Conservation (phyloP, 768 basidiomycete genomes). For the Pulveroboletus sp. region DNA sequence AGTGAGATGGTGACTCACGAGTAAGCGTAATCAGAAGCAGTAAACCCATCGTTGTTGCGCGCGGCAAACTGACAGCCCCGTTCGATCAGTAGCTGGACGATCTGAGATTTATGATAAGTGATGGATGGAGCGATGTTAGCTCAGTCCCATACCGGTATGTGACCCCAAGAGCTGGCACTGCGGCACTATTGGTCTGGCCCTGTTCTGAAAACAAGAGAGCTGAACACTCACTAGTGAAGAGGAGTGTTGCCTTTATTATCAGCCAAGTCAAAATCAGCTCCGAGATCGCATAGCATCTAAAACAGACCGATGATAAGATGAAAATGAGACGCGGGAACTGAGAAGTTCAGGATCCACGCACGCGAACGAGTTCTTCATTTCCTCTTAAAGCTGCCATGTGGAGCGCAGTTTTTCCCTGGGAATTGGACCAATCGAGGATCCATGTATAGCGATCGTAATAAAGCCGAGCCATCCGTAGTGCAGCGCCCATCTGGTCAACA, state of each 20-base stretch:
- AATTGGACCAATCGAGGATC: slow-evolving; percentile 90
- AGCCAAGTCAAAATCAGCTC: slow-evolving; percentile 84
- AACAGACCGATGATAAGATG: slow-evolving; percentile 13
- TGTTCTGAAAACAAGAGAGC: not conserved
- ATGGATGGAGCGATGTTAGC: slow-evolving; percentile 2
- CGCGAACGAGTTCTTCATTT: slow-evolving; percentile 85
- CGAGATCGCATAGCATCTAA: slow-evolving; percentile 89
- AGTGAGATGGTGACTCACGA: slow-evolving; percentile 15
- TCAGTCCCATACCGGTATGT: slow-evolving; percentile 59
- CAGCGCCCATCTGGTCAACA: slow-evolving; percentile 66
- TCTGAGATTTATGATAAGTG: slow-evolving; percentile 37
- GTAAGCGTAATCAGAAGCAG: slow-evolving; percentile 91
- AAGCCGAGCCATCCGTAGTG: slow-evolving; percentile 80
- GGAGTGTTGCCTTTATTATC: slow-evolving; percentile 93
- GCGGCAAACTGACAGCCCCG: slow-evolving; percentile 81
- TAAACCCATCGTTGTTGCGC: slow-evolving; percentile 89
- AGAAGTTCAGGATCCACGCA: slow-evolving; percentile 37
- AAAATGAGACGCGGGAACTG: slow-evolving; percentile 8
- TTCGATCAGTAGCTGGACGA: slow-evolving; percentile 85
- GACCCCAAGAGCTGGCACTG: slow-evolving; percentile 88
- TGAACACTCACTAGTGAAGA: slow-evolving; percentile 76
- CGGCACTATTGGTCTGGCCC: slow-evolving; percentile 8
- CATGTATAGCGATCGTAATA: slow-evolving; percentile 87
- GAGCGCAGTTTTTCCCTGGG: slow-evolving; percentile 84
- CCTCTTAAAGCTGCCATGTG: slow-evolving; percentile 88